Evolutionary conservation across 495 filamentous ascomycete genomes (phyloP), one percentile per base, ranked within the genome.

Genomic region (Trichoderma gamsii): DNA sequence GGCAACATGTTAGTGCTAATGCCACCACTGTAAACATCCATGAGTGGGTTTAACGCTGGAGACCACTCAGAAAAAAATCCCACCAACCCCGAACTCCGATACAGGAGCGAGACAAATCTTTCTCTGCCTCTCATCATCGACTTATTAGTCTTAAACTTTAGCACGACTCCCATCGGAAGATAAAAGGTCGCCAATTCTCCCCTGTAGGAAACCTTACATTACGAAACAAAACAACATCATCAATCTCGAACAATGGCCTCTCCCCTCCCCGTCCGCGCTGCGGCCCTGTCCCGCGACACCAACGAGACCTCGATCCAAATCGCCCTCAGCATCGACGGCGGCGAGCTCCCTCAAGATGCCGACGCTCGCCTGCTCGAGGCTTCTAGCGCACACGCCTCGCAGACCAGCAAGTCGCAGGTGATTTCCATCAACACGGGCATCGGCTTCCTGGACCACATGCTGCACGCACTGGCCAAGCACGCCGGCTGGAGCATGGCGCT

Each of bases 371-470:
- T 84, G 35, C 71, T 80, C 46, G 65, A 73, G 75, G 27, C 16
- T 25, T 77, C 79, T 49, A 79, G 81, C 41, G 79, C 81, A 63
- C 95, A 99, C 77, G 94, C 95, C 5, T 85, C 88, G 1, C 96
- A 98, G 73, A 81, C 86, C 72, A 91, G 88, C 49, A 85, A 87
- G 44, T 88, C 87, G 65, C 96, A 97, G 81, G 85, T 85, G 63
- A 96, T 99, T 74, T 87, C 84, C 76, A 84, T 98, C 68, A 90
- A 90, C 83, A 95, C 94, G 1, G 95, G 95, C 64, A 96, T 99
- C 74, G 95, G 95, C n/a, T 99, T 99, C 79, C 82, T 99, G 41
- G 95, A 99, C 81, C 95, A 99, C 82, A 98, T 99, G 95, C 83
- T 99, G 64, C 95, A 99, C 76, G 95, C 95, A 35, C 86, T 97